These are phyloP conservation scores for Flagelloscypha sp. DNA, from an alignment of 768 basidiomycete genomes.

Conservation along the genomic window DNA sequence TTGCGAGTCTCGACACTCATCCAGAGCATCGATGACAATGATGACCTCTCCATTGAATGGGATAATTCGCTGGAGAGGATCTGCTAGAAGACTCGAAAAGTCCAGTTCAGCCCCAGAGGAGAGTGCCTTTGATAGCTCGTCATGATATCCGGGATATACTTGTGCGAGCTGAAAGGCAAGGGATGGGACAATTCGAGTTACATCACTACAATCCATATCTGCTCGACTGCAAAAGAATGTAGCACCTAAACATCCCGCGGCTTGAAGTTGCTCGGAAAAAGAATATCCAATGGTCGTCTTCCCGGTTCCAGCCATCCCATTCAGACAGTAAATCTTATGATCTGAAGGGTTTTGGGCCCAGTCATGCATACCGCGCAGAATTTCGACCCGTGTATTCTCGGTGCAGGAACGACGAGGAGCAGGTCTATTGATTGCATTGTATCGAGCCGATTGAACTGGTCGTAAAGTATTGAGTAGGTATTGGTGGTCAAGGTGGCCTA, in stretches of 20 bases:
- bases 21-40: conserved; percentile 16
- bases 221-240: conserved; percentile 23
- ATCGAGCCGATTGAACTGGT: no score
- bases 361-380: conserved; percentile 14
- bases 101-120: not conserved
- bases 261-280: conserved; percentile 10
- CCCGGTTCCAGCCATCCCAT: conserved; percentile 17
- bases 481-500: no score
- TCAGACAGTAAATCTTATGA: conserved; percentile 17
- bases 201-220: conserved; percentile 16
- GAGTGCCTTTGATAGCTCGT: no score
- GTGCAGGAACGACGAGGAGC: no score
- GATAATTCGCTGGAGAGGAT: conserved; percentile 7
- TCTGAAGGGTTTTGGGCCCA: conserved; percentile 12
- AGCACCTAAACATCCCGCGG: conserved; percentile 14
- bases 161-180: conserved; percentile 17
- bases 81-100: not conserved
- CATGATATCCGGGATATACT: conserved; percentile 9
- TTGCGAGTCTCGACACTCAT: conserved; percentile 13
- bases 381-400: conserved; percentile 14
- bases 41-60: conserved; percentile 2
- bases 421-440: conserved; percentile 12
- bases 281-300: conserved; percentile 19
- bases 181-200: conserved; percentile 17
- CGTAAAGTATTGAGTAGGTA: no score